Percentiles rank a stretch among this genome's conserved stretches.
phyloP scores from a whole-genome alignment of 306 rosid genomes.

The Vicia sativa region DNA sequence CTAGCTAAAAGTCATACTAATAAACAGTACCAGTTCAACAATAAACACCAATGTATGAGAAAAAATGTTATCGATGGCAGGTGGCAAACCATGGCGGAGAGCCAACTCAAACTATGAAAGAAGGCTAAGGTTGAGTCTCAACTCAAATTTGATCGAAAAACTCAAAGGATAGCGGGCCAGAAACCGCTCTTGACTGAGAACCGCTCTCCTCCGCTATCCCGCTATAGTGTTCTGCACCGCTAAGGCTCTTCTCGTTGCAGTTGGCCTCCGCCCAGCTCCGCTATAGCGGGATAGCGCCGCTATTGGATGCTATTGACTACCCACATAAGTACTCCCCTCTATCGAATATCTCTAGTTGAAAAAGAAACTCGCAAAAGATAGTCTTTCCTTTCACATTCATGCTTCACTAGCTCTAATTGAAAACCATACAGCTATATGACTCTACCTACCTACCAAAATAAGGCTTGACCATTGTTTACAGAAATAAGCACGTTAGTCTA shows the following conservation, averaged over 20 bases:
- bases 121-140: no score
- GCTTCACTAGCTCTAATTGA: slow-evolving; percentile 21
- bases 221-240: no score
- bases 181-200: no score
- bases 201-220: no score
- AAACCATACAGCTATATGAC: slow-evolving; percentile 16
- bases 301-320: no score
- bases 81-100: no score
- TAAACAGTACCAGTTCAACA: slow-evolving; percentile 1
- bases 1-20: slow-evolving; percentile 15
- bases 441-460: background rate
- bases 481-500: slow-evolving; percentile 16
- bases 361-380: slow-evolving; percentile 14
- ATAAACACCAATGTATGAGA: slow-evolving; percentile 15
- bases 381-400: slow-evolving; percentile 30
- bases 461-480: background rate
- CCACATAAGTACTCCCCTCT: slow-evolving; percentile 6
- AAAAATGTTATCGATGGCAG: background rate
- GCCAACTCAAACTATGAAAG: no score
- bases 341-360: slow-evolving; percentile 19
- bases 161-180: no score
- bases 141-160: no score
- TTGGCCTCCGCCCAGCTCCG: no score
- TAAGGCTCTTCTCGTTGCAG: no score
- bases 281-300: no score